Base-by-base conservation (phyloP, 2,329 filamentous ascomycete genomes). In the Cladophialophora bantiana region DNA sequence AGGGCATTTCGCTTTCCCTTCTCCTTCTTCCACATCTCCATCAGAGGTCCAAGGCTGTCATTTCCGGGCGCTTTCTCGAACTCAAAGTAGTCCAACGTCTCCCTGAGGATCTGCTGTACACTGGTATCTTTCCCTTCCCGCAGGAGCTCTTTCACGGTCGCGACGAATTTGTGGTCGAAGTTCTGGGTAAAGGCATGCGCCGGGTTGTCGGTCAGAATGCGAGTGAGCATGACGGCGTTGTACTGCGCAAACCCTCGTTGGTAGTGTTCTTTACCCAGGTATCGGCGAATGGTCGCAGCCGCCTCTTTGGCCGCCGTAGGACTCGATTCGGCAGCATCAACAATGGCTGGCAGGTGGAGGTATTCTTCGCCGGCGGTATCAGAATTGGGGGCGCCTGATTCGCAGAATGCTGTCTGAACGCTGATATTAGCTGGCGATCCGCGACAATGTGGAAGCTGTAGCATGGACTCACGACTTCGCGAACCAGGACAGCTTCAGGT, bases 181-280 rank as follows among this genome's bases (percentile, higher is more conserved):
- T 96, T 94, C 72, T 91, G 87, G n/a, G 94, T 97, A 75, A 99
- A 99, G 1, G 89, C 93, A 61, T 86, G 85, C 35, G 94, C 94
- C 0, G 95, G 95, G 77, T 99, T 97, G 78, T 98, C 94, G 73
- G 89, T 85, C 71, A 99, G 83, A 75, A 99, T 99, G 68, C 94
- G 90, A 72, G 96, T 84, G 64, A 99, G 86, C 95, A 98, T 98
- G 75, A 98, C 89, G 70, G 93, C 90, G 81, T 98, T 97, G 84
- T 97, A 98, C 79, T 98, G 94, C 72, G 89, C 88, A 73, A 91
- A 88, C 9, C 92, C 88, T 53, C 83, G 80, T 38, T 76, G 76
- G 71, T 80, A 83, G 79, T 92, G 88, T 54, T 94, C 90, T 71
- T 89, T 90, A 73, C 88, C 85, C 67, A 99, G 83, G 77, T 90